Base-by-base conservation (phyloP, 176 grass and related monocot genomes). In the Avena insularis region DNA sequence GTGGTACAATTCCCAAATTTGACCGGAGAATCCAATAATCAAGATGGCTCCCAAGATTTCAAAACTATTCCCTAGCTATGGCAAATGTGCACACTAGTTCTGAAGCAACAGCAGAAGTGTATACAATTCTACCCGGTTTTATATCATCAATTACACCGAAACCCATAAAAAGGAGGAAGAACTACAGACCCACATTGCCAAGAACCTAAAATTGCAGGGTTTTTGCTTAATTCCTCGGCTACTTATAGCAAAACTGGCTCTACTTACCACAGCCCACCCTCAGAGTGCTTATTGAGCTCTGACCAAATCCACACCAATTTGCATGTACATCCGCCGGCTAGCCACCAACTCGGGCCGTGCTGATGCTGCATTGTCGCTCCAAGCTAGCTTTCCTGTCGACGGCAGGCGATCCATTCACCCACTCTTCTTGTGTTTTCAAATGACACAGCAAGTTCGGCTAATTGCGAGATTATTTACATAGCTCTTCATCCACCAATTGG, bases 171-270 rank as follows among this genome's bases (percentile, higher is more conserved):
- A 77, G 2, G 35, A 84, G 67, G 77, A 91, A 71, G 60, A 88
- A 87, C 73, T 89, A 93, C 89, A 86, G 46, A 68, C 77, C 47
- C 77, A 88, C 92, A 91, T 88, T 83, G 89, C 89, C 92, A 76
- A 86, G 59, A 87, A 71, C 57, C 71, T 69, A 87, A 84, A 91
- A 74, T 73, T 79, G 54, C 82, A 10, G 79, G 43, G 54, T 33
- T 61, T 79, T 79, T 59, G 86, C 75, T 62, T 43, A 87, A 84
- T 84, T 61, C 36, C 21, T 56, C 80, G 72, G 77, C 54, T 79
- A 82, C 85, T 75, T 78, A 79, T 86, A 75, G 70, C 92, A 94
- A 89, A 91, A 91, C 66, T 83, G 84, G 77, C 80, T 88, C 75
- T 93, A 88, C 89, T 88, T 83, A 91, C 86, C 83, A 90, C 80